These are phyloP conservation scores for Pseudonectria foliicola DNA, from an alignment of 2,329 filamentous ascomycete genomes.

Conservation along the genomic window DNA sequence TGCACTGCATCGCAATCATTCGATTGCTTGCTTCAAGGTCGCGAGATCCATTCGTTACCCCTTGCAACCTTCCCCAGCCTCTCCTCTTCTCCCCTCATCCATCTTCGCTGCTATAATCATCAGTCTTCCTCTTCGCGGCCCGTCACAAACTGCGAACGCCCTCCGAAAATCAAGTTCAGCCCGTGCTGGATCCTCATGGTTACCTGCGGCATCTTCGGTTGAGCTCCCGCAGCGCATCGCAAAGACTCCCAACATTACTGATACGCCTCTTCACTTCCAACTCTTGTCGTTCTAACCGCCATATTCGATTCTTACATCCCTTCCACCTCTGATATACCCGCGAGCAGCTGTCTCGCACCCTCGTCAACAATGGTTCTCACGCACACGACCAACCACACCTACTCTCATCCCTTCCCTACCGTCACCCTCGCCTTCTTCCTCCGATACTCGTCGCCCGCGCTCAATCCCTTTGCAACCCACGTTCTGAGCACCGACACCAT, in stretches of 20 bases:
- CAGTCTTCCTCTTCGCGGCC: slow-evolving; percentile 18
- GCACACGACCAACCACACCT: slow-evolving; percentile 61
- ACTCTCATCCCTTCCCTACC: slow-evolving; percentile 75
- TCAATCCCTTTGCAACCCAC: slow-evolving; percentile 75
- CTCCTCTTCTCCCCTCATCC: slow-evolving; percentile 5
- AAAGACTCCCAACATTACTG: background rate
- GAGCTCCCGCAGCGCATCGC: slow-evolving; percentile 9
- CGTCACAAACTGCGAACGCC: slow-evolving; percentile 7
- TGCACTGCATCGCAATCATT: slow-evolving; percentile 17
- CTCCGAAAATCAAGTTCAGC: too few relatives aligned
- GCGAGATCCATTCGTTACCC: slow-evolving; percentile 11
- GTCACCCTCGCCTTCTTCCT: slow-evolving; percentile 87
- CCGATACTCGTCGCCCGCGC: slow-evolving; percentile 64
- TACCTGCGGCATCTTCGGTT: slow-evolving; percentile 9
- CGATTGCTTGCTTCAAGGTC: slow-evolving; percentile 22
- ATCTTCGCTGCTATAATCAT: slow-evolving; percentile 1
- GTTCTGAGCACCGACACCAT: slow-evolving; percentile 81
- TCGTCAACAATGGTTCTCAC: slow-evolving; percentile 51
- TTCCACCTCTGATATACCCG: slow-evolving; percentile 3
- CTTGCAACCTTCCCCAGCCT: slow-evolving; percentile 1
- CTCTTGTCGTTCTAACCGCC: slow-evolving; percentile 8
- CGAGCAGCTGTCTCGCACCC: slow-evolving; percentile 8
- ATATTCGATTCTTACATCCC: slow-evolving; percentile 3
- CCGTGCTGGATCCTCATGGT: too few relatives aligned
- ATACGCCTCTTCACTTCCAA: background rate